Evolutionary conservation across 129 eudicot species (phyloP).

Genomic region (Chrysanthemum seticuspe): DNA sequence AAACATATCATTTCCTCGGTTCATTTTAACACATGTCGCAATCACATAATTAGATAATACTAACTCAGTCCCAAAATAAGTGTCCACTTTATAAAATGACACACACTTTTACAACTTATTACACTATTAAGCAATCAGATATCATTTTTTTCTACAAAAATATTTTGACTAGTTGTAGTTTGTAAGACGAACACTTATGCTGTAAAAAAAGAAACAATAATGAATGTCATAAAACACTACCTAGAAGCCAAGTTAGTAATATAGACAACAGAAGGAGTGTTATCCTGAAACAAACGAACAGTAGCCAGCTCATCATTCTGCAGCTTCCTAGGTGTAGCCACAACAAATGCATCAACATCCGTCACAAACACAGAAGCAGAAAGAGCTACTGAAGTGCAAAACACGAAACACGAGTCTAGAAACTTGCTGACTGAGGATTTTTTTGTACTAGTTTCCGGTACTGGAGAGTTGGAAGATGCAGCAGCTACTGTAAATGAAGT

Average conservation of each 20-base stretch:
- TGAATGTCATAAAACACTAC: constrained; percentile 26
- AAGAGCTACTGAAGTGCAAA: constrained; percentile 65
- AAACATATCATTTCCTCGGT: too few species aligned
- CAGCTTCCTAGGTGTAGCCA: constrained; percentile 57
- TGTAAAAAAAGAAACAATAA: not conserved
- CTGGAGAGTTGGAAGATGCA: too few species aligned
- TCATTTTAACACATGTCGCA: too few species aligned
- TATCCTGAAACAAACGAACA: constrained; percentile 73
- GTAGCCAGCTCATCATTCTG: constrained; percentile 86
- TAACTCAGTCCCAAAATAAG: too few species aligned
- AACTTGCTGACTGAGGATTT: constrained; percentile 30
- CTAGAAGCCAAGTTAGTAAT: constrained; percentile 74
- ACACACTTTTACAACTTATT: too few species aligned
- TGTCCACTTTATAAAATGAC: too few species aligned
- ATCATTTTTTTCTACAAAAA: too few species aligned
- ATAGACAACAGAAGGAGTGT: constrained; percentile 85
- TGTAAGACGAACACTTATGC: too few species aligned
- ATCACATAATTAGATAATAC: too few species aligned
- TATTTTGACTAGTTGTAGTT: not conserved
- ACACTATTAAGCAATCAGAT: too few species aligned
- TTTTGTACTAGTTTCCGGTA: not conserved
- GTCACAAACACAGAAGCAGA: constrained; percentile 45
- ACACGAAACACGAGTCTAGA: constrained; percentile 47
- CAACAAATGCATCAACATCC: constrained; percentile 65
- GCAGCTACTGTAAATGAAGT: too few species aligned